These are phyloP conservation scores for Huiozyma naganishii DNA, from an alignment of 805 yeast genomes.

Conservation along the genomic window DNA sequence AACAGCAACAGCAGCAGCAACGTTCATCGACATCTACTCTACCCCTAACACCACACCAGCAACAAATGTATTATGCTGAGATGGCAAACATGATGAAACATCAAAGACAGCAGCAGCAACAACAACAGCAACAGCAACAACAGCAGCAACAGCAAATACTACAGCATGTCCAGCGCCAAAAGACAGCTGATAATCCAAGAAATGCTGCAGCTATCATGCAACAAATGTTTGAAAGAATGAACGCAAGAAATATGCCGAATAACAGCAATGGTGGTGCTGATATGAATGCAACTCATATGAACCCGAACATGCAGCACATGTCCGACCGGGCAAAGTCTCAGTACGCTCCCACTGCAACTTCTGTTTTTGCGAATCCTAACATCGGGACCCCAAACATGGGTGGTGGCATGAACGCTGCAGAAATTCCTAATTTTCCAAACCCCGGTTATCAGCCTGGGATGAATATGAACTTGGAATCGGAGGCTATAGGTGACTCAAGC, in stretches of 20 bases:
- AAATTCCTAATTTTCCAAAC: too few relatives aligned
- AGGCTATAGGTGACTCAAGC: too few relatives aligned
- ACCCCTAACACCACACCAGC: constrained; percentile 5
- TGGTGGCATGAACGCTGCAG: not conserved
- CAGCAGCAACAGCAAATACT: not conserved
- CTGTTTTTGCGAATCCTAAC: not conserved
- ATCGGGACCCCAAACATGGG: not conserved
- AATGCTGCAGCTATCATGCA: not conserved
- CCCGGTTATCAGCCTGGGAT: too few relatives aligned
- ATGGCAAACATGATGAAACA: constrained; percentile 1
- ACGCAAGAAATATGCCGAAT: not conserved
- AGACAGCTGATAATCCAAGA: not conserved
- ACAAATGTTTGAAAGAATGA: not conserved
- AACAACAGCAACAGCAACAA: not conserved
- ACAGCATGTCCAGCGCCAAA: too few relatives aligned
- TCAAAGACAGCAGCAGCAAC: constrained; percentile 1
- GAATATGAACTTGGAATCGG: too few relatives aligned
- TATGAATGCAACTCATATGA: too few relatives aligned
- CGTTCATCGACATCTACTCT: constrained; percentile 4
- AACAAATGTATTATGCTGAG: constrained; percentile 2
- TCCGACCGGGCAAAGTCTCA: not conserved
- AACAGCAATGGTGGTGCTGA: not conserved
- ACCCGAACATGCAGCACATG: not conserved
- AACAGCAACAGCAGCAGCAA: constrained; percentile 1
- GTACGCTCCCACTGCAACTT: not conserved